Percentiles rank a stretch among this genome's conserved stretches.
phyloP scores from a whole-genome alignment of 106 monocot species.

The Gastrodia elata region DNA sequence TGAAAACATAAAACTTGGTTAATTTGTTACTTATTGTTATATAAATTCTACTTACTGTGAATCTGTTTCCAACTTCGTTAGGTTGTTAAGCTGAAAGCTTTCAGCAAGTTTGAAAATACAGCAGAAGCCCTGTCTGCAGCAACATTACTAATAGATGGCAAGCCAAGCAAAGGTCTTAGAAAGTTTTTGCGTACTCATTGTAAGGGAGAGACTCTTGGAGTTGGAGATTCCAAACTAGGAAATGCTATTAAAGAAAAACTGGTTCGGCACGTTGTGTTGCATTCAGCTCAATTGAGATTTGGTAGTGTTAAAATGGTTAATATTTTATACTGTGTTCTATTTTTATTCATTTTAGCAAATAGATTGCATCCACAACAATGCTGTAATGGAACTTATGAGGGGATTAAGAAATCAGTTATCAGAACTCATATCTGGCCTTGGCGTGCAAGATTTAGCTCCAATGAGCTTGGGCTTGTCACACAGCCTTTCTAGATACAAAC shows the following conservation, averaged over 20 bases:
- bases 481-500: slow-evolving; percentile 88
- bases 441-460: slow-evolving; percentile 74
- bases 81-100: slow-evolving; percentile 86
- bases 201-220: slow-evolving; percentile 74
- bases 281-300: not conserved
- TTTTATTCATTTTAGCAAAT: slow-evolving; percentile 53
- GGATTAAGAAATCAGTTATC: slow-evolving; percentile 81
- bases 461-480: slow-evolving; percentile 98
- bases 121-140: slow-evolving; percentile 69
- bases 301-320: not conserved
- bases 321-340: slow-evolving; percentile 1
- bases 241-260: slow-evolving; percentile 92
- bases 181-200: slow-evolving; percentile 80
- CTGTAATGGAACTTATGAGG: slow-evolving; percentile 97
- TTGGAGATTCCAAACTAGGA: slow-evolving; percentile 94
- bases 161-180: slow-evolving; percentile 79
- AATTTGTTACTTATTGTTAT: not conserved
- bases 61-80: slow-evolving; percentile 12
- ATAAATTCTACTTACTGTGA: not conserved
- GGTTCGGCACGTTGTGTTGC: slow-evolving; percentile 21
- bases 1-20: not conserved
- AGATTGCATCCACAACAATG: slow-evolving; percentile 78
- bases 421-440: slow-evolving; percentile 84
- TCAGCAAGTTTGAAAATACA: slow-evolving; percentile 92
- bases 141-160: slow-evolving; percentile 77